Percentiles rank a stretch among this genome's conserved stretches.
These are phyloP conservation scores for Anisodus tanguticus DNA, from an alignment of 257 asterid genomes.

Conservation along the genomic window DNA sequence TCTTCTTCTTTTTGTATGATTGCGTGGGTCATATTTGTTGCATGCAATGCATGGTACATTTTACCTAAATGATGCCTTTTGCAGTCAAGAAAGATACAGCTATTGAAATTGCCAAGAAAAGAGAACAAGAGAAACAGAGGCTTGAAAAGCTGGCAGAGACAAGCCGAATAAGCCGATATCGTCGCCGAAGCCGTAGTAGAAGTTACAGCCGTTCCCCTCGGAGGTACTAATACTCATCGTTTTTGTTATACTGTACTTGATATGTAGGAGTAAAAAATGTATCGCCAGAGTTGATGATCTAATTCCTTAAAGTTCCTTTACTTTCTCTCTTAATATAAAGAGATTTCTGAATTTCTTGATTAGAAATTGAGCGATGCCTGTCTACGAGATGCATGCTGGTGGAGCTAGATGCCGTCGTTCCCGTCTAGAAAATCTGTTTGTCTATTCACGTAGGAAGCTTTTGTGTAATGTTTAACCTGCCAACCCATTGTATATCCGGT, in stretches of 20 bases:
- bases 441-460: not conserved
- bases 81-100: constrained; percentile 96
- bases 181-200: constrained; percentile 77
- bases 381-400: constrained; percentile 24
- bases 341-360: not conserved
- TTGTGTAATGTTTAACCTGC: not conserved
- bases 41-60: constrained; percentile 33
- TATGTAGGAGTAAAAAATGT: not conserved
- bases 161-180: constrained; percentile 60
- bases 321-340: not conserved
- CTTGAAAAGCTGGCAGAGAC: constrained; percentile 93
- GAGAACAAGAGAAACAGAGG: constrained; percentile 88
- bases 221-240: constrained; percentile 51
- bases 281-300: constrained; percentile 18
- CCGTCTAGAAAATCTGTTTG: not conserved
- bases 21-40: constrained; percentile 29
- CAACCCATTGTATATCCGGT: not conserved
- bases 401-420: not conserved
- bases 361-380: constrained; percentile 6
- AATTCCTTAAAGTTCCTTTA: not conserved
- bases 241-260: not conserved
- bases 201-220: constrained; percentile 89
- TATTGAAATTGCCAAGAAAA: constrained; percentile 85
- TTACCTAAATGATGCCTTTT: constrained; percentile 33
- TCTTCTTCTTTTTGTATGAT: not conserved